These are phyloP conservation scores for Colletotrichum orchidophilum DNA, from an alignment of 2,329 filamentous ascomycete species.

Conservation along the genomic window DNA sequence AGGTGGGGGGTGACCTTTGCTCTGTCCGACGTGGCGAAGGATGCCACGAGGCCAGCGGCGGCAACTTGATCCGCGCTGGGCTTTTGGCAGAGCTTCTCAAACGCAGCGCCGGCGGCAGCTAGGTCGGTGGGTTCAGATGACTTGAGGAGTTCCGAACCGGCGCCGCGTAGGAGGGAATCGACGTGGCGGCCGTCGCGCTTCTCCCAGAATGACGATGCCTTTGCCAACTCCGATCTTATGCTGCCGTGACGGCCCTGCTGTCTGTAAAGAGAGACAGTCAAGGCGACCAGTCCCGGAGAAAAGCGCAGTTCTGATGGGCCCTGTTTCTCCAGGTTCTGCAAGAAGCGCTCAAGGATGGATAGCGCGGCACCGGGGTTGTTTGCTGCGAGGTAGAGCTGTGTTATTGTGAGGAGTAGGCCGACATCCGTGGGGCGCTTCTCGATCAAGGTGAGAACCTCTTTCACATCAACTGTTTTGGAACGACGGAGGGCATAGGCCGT, in stretches of 20 bases:
- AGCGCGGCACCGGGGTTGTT: conserved; percentile 80
- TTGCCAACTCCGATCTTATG: conserved; percentile 77
- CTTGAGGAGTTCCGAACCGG: conserved; percentile 83
- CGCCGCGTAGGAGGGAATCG: conserved; percentile 78
- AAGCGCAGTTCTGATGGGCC: conserved; percentile 77
- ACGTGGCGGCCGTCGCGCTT: conserved; percentile 58
- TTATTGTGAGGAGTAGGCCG: conserved; percentile 80
- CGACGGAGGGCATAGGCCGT: conserved; percentile 63
- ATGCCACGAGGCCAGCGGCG: conserved; percentile 86
- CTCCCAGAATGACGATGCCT: conserved; percentile 85
- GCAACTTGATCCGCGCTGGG: conserved; percentile 75
- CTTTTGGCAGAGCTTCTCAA: conserved; percentile 73
- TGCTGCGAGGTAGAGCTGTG: conserved; percentile 81
- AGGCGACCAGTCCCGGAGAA: conserved; percentile 84
- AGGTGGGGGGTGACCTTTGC: conserved; percentile 64
- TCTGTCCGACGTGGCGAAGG: conserved; percentile 72
- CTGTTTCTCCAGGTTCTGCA: conserved; percentile 73
- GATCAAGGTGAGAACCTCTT: conserved; percentile 73
- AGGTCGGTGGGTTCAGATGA: conserved; percentile 77
- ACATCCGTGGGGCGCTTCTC: conserved; percentile 82
- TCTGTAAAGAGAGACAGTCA: conserved; percentile 82
- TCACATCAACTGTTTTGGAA: conserved; percentile 73
- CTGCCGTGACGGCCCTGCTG: conserved; percentile 77
- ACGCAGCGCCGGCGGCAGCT: conserved; percentile 78
- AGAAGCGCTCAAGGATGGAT: conserved; percentile 77